These are phyloP conservation scores for Aspergillus ibericus DNA, from an alignment of 2,329 filamentous ascomycete genomes.

Conservation along the genomic window DNA sequence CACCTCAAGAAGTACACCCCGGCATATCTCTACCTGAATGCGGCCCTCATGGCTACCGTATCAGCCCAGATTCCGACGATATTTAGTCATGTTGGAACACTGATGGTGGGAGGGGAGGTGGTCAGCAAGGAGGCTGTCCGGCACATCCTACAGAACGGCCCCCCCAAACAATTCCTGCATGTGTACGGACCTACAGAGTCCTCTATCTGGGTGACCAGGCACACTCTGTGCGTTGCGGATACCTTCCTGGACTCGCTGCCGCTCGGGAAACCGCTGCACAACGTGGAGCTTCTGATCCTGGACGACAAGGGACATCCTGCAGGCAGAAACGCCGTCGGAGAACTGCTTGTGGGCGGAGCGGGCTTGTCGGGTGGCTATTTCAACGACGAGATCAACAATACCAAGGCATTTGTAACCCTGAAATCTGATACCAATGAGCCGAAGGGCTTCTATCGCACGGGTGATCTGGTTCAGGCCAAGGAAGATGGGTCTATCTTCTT, in stretches of 20 bases:
- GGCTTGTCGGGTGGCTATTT: not conserved
- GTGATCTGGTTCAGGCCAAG: slow-evolving; percentile 10
- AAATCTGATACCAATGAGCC: too few relatives aligned
- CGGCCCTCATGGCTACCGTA: not conserved
- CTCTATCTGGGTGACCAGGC: slow-evolving; percentile 7
- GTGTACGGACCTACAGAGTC: slow-evolving; percentile 14
- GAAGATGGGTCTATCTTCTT: slow-evolving; percentile 7
- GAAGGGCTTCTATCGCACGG: slow-evolving; percentile 8
- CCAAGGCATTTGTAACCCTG: not conserved
- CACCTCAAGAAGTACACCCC: not conserved
- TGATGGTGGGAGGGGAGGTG: slow-evolving; percentile 14
- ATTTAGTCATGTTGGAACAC: not conserved
- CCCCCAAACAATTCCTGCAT: slow-evolving; percentile 8
- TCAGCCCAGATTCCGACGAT: too few relatives aligned
- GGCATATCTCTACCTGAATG: not conserved
- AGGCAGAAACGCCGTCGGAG: not conserved
- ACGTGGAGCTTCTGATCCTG: not conserved
- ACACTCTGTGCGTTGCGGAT: slow-evolving; percentile 18
- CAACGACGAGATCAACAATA: not conserved
- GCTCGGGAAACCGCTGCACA: slow-evolving; percentile 18
- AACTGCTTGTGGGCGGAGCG: not conserved
- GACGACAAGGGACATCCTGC: not conserved
- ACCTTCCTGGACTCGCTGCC: slow-evolving; percentile 41
- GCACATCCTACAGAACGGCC: slow-evolving; percentile 7
- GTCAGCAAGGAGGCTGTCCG: slow-evolving; percentile 6